phyloP scores from a whole-genome alignment of 1,284 basidiomycete genomes.

The Baeospora myosura region DNA sequence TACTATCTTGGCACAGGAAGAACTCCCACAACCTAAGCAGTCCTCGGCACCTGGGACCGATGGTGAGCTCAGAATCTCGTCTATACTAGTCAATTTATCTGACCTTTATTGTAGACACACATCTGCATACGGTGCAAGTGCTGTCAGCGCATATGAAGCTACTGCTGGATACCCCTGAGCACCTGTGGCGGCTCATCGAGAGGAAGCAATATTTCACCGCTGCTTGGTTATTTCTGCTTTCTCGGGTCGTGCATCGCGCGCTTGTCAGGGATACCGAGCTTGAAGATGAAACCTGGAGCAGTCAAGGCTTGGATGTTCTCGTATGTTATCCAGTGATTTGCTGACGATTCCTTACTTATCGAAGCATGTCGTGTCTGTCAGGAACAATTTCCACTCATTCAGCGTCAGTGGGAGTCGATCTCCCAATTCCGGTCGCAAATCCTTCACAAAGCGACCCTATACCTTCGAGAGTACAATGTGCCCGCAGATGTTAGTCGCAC shows the following conservation, averaged over 20 bases:
- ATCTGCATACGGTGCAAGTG: conserved; percentile 63
- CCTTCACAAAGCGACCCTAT: conserved; percentile 71
- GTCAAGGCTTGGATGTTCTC: conserved; percentile 55
- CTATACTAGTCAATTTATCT: background rate
- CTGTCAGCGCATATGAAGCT: conserved; percentile 85
- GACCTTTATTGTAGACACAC: conserved; percentile 41
- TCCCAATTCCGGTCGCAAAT: conserved; percentile 81
- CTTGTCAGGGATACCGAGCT: conserved; percentile 52
- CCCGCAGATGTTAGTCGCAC: conserved; percentile 40
- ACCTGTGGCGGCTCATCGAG: conserved; percentile 80
- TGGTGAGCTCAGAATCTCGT: conserved; percentile 28
- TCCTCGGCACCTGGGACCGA: conserved; percentile 37
- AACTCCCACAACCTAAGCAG: conserved; percentile 31
- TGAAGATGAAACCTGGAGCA: conserved; percentile 54
- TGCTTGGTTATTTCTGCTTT: conserved; percentile 81
- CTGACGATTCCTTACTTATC: conserved; percentile 9
- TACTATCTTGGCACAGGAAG: conserved; percentile 41
- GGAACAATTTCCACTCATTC: conserved; percentile 77
- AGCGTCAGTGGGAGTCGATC: conserved; percentile 85
- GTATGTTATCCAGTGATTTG: conserved; percentile 29
- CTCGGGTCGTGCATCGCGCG: conserved; percentile 71
- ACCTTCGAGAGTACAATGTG: conserved; percentile 50
- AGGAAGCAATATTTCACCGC: conserved; percentile 72
- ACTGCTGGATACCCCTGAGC: conserved; percentile 81
- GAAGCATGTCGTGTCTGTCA: conserved; percentile 21